These are phyloP conservation scores for Solanum corneliomulleri DNA, from an alignment of 257 asterid species.

Conservation along the genomic window DNA sequence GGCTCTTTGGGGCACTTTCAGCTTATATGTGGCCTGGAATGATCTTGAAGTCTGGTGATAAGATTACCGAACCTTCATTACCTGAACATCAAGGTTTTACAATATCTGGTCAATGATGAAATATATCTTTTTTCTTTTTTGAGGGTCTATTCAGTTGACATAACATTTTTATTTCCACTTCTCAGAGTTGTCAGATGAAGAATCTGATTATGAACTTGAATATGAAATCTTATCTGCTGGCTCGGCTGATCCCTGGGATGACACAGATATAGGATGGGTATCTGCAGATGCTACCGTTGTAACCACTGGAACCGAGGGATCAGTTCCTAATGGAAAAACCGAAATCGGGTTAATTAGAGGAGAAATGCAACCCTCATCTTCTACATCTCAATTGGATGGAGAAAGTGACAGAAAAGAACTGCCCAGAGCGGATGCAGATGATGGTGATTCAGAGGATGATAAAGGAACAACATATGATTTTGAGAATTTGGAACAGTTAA, in stretches of 20 bases:
- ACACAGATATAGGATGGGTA: conserved; percentile 38
- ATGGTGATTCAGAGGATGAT: conserved; percentile 21
- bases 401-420: conserved; percentile 23
- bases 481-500: conserved; percentile 78
- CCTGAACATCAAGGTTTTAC: conserved; percentile 62
- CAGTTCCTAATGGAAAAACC: conserved; percentile 14
- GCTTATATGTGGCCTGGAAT: conserved; percentile 99
- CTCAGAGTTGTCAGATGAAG: conserved; percentile 73
- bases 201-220: conserved; percentile 65
- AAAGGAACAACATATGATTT: conserved; percentile 41
- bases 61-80: conserved; percentile 59
- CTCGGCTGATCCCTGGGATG: conserved; percentile 78
- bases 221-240: conserved; percentile 68
- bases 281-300: conserved; percentile 48
- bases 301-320: conserved; percentile 18
- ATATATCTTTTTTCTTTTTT: not conserved
- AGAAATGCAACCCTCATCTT: conserved; percentile 34
- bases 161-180: not conserved
- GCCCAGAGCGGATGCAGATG: conserved; percentile 11
- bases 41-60: conserved; percentile 87
- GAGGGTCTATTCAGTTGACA: not conserved
- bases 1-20: conserved; percentile 80
- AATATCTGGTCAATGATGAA: not conserved
- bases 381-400: conserved; percentile 22
- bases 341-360: conserved; percentile 10